Percentiles rank a stretch among this genome's conserved stretches.
Evolutionary conservation across 441 rosid species (phyloP).

Genomic region (Rhodomyrtus psidioides): DNA sequence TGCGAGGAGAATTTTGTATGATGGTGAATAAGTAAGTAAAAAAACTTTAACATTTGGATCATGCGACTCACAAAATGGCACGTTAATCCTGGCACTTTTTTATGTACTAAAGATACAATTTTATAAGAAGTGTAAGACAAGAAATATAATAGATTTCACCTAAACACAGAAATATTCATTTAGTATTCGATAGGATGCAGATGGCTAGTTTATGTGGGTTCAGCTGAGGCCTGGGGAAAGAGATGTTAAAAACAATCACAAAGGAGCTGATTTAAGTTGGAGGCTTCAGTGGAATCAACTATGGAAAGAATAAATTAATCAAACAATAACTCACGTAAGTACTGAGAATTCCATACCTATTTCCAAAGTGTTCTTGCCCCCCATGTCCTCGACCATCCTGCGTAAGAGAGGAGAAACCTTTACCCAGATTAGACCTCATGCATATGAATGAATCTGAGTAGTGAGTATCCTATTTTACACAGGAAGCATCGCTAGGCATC

Average conservation of each 20-base stretch:
- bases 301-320: constrained; percentile 35
- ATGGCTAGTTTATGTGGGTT: background rate
- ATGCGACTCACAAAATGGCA: background rate
- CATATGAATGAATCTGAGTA: background rate
- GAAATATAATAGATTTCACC: background rate
- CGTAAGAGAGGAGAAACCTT: background rate
- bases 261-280: background rate
- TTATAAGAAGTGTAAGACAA: background rate
- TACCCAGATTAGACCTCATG: background rate
- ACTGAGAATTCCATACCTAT: constrained; percentile 48
- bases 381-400: constrained; percentile 99
- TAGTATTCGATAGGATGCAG: background rate
- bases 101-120: background rate
- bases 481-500: background rate
- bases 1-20: too few relatives aligned
- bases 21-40: background rate
- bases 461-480: background rate
- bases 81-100: background rate
- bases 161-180: too few relatives aligned
- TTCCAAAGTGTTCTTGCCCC: constrained; percentile 98
- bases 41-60: background rate
- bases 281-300: background rate
- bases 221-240: background rate
- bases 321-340: constrained; percentile 2
- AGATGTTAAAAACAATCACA: background rate